phyloP scores from a whole-genome alignment of 2,329 filamentous ascomycete species.

The Penicillium sp. region DNA sequence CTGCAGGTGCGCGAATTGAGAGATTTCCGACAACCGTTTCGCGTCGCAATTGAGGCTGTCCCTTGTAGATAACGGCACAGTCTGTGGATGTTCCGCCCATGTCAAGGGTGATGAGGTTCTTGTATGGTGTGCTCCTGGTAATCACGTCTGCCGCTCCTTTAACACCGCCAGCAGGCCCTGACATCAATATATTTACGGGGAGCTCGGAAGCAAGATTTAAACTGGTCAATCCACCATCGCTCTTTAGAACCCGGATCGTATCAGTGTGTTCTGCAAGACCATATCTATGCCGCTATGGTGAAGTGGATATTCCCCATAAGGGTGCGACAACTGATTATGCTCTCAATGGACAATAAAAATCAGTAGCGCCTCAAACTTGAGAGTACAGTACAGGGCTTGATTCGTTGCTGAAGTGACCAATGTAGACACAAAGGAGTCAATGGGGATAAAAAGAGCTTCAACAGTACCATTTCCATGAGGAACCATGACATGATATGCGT shows the following conservation, averaged over 20 bases:
- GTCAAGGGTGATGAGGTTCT: constrained; percentile 51
- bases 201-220: constrained; percentile 46
- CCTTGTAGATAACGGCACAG: constrained; percentile 47
- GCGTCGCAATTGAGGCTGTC: constrained; percentile 45
- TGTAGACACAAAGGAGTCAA: too few species aligned
- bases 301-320: too few species aligned
- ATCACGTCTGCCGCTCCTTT: constrained; percentile 50
- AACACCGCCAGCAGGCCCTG: constrained; percentile 52
- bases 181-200: constrained; percentile 53
- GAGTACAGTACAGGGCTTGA: too few species aligned
- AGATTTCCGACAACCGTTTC: constrained; percentile 48
- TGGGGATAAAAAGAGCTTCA: too few species aligned
- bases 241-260: constrained; percentile 51
- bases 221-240: constrained; percentile 51
- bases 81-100: constrained; percentile 55
- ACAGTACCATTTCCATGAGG: too few species aligned
- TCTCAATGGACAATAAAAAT: too few species aligned
- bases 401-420: too few species aligned
- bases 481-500: not conserved
- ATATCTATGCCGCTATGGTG: constrained; percentile 2
- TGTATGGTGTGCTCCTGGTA: constrained; percentile 47
- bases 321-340: too few species aligned
- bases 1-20: constrained; percentile 48
- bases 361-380: too few species aligned
- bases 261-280: constrained; percentile 44